A percentile compares a stretch with the other conserved stretches of the same genome.
These are phyloP conservation scores for Kalmanozyma brasiliensis DNA, from an alignment of 1,284 basidiomycete species.

Conservation along the genomic window DNA sequence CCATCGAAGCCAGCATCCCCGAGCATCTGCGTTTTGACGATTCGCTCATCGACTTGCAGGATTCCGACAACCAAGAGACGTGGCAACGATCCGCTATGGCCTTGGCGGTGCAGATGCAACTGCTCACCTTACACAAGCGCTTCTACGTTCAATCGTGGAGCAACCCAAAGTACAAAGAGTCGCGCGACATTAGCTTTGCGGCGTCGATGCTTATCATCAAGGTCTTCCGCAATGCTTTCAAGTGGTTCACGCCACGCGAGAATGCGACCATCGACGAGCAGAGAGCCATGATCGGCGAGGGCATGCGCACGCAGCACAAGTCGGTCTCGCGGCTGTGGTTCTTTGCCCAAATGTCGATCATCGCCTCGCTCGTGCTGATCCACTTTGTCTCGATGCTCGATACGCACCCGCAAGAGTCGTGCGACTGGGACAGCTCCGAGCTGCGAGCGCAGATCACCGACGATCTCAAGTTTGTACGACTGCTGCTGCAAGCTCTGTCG, in stretches of 20 bases:
- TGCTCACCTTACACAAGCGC: conserved; percentile 53
- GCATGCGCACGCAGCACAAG: conserved; percentile 45
- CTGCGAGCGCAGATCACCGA: conserved; percentile 55
- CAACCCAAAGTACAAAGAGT: conserved; percentile 50
- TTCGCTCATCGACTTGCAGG: conserved; percentile 42
- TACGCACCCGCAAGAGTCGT: conserved; percentile 49
- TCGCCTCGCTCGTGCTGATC: conserved; percentile 53
- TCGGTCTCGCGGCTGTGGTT: conserved; percentile 52
- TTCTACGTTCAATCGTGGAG: conserved; percentile 63
- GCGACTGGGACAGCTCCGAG: conserved; percentile 50
- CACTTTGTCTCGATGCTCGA: conserved; percentile 60
- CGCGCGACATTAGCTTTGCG: conserved; percentile 57
- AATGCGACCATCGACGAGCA: conserved; percentile 38
- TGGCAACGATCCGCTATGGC: conserved; percentile 41
- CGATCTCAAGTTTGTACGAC: conserved; percentile 56
- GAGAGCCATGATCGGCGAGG: conserved; percentile 37
- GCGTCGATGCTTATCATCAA: conserved; percentile 53
- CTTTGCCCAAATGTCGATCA: conserved; percentile 57
- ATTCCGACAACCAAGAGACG: conserved; percentile 21
- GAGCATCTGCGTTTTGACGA: conserved; percentile 45
- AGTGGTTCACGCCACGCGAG: conserved; percentile 53
- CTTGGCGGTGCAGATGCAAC: conserved; percentile 31
- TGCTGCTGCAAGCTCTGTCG: conserved; percentile 56
- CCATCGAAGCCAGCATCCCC: conserved; percentile 40
- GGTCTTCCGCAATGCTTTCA: conserved; percentile 57